These are phyloP conservation scores for Blastomyces percursus DNA, from an alignment of 2,329 filamentous ascomycete species.

Conservation along the genomic window DNA sequence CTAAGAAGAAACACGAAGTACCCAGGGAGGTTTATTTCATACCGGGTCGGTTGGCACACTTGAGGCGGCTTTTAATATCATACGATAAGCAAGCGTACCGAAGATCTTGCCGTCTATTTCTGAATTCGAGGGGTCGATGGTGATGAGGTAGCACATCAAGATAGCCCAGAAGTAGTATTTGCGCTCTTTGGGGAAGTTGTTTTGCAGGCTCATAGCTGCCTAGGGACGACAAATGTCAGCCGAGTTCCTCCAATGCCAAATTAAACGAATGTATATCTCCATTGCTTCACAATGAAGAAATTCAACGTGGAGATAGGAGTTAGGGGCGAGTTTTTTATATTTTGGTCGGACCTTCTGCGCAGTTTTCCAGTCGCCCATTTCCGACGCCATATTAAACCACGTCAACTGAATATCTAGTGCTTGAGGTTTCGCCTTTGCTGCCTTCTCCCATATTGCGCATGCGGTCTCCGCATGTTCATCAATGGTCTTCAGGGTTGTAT, in stretches of 20 bases:
- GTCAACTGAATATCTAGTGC: slow-evolving; percentile 34
- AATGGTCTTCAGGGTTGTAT: slow-evolving; percentile 30
- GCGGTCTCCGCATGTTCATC: slow-evolving; percentile 26
- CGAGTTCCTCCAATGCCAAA: slow-evolving; percentile 10
- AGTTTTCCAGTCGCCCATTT: slow-evolving; percentile 35
- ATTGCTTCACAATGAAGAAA: not conserved
- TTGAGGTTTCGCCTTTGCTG: slow-evolving; percentile 35
- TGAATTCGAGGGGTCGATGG: slow-evolving; percentile 26
- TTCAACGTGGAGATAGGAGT: not conserved
- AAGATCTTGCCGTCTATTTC: slow-evolving; percentile 37
- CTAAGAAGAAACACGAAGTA: not conserved
- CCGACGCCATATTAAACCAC: slow-evolving; percentile 36
- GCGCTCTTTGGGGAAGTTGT: slow-evolving; percentile 38
- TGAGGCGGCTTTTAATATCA: slow-evolving; percentile 38
- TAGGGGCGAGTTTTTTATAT: not conserved
- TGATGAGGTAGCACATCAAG: slow-evolving; percentile 35
- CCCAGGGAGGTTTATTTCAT: slow-evolving; percentile 16
- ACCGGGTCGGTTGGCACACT: slow-evolving; percentile 36
- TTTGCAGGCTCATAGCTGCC: slow-evolving; percentile 41
- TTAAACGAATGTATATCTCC: not conserved
- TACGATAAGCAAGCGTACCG: slow-evolving; percentile 41
- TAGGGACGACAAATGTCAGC: slow-evolving; percentile 20
- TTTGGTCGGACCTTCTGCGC: slow-evolving; percentile 37
- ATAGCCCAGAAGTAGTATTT: slow-evolving; percentile 42
- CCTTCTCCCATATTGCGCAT: slow-evolving; percentile 36